Evolutionary conservation across 2,329 filamentous ascomycete genomes (phyloP), one percentile per base, ranked within the genome.

Genomic region (Penicillium sp.): DNA sequence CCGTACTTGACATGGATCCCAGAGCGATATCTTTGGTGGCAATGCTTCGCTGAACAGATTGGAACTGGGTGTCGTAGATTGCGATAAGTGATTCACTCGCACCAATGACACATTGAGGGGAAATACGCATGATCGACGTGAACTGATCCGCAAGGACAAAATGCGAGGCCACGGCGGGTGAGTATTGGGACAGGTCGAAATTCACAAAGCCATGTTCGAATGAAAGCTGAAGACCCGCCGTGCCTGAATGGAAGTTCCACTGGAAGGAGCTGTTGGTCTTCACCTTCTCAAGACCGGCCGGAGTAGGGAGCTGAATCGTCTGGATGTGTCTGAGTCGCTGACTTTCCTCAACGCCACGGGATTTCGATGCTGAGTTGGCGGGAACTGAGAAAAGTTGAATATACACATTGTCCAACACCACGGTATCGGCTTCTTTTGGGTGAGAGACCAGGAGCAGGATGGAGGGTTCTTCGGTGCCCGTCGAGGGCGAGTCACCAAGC

Each of bases 1-100:
- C 50, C 33, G 51, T 56, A 12, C 51, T 57, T 5, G 57, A 53
- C 24, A 48, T 53, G 38, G 52, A 53, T 11, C 53, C 53, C n/a
- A 62, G 51, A n/a, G 57, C 53, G 34, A 71, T 47, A 49, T 67
- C 58, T n/a, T 55, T 43, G 9, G 66, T 49, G 11, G 66, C 51
- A 44, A 73, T 67, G 45, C 67, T 69, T 45, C 70, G 67, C 52
- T 74, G 73, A 11, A 74, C 61, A 1, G 73, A 73, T 51, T 69
- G 66, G 53, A 73, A 76, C 41, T 72, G 68, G n/a, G 72, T 68
- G 53, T 75, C 72, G 46, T 74, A 73, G 5, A 76, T 55, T 2
- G 68, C 70, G 25, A 76, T 57, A n/a, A 68, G 59, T 12, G 70
- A 71, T 35, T 68, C 58, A 25, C 65, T 67, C 7, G 68, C 68